These are phyloP conservation scores for Fraxinus greggii DNA, from an alignment of 305 asterid species.

Conservation along the genomic window DNA sequence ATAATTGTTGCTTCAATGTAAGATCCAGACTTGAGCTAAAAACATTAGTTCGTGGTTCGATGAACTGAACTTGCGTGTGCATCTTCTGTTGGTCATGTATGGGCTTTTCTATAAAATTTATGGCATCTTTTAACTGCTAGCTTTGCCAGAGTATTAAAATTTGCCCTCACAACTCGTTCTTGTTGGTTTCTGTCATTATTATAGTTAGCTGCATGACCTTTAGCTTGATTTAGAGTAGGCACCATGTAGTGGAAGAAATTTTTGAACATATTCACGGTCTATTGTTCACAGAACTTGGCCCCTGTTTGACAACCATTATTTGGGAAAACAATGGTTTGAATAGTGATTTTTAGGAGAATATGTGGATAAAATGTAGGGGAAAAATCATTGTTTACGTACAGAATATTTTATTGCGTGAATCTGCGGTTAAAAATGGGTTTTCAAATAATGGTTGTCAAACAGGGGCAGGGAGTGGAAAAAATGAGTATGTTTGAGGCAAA, in stretches of 20 bases:
- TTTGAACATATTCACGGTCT: background rate
- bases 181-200: background rate
- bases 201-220: background rate
- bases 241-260: background rate
- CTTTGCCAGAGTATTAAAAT: background rate
- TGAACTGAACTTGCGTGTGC: background rate
- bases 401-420: too few species aligned
- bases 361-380: too few species aligned
- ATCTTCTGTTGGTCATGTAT: background rate
- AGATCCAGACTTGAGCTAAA: background rate
- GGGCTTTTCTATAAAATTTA: background rate
- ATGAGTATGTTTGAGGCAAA: background rate
- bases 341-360: too few species aligned
- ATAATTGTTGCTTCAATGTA: background rate
- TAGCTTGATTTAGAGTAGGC: background rate
- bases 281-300: background rate
- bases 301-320: too few species aligned
- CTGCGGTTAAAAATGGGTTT: too few species aligned
- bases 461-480: background rate
- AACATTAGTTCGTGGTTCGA: background rate
- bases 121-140: background rate
- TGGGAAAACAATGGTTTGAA: too few species aligned
- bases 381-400: too few species aligned
- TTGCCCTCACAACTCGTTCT: background rate
- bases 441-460: too few species aligned